Base-by-base conservation (phyloP, 2,329 filamentous ascomycete genomes). In the Cladosporium sp. region DNA sequence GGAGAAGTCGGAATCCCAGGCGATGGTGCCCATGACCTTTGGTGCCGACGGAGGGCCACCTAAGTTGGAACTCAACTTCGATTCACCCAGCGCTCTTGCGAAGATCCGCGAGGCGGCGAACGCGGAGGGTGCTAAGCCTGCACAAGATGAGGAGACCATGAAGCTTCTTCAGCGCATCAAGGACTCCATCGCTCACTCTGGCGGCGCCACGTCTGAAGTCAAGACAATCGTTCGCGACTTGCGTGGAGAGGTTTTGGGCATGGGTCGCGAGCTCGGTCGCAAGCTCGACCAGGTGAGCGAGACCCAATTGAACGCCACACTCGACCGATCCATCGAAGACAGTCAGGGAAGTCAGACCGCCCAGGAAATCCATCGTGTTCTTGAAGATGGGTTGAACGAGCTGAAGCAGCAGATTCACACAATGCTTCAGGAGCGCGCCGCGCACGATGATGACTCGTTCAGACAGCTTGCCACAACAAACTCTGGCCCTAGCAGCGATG, bases 161-260 rank as follows among this genome's bases (percentile, higher is more conserved):
- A 90, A 90, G 68, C 88, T 95, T 53, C 89, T 98, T 66, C 89
- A 89, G 68, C 90, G 90, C 66, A 91, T 98, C 76, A 97, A 96
- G 76, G 93, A 96, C 75, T 97, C 93, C 71, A 91, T 97, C 65
- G 85, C 91, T 0, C 91, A 96, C 77, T 89, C 91, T 49, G 94
- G 94, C 66, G 92, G 93, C 5, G 85, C 97, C 61, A 97, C 93
- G 1, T 92, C 92, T 64, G 92, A 96, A 76, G 92, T 97, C 69
- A 98, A 98, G 78, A 89, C 92, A 4, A 84, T 97, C 10, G 91
- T 97, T 10, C 89, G 93, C 28, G 93, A 97, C 73, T 84, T 98
- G 40, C 89, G 94, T 26, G 93, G 93, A 2, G 94, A 98, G 75
- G 93, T 98, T 10, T 84, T 97, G 5, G 93, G 93, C 3, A 97